Base-by-base conservation (phyloP, 352 stramenopile genomes). In the Phytophthora fragariaefolia region DNA sequence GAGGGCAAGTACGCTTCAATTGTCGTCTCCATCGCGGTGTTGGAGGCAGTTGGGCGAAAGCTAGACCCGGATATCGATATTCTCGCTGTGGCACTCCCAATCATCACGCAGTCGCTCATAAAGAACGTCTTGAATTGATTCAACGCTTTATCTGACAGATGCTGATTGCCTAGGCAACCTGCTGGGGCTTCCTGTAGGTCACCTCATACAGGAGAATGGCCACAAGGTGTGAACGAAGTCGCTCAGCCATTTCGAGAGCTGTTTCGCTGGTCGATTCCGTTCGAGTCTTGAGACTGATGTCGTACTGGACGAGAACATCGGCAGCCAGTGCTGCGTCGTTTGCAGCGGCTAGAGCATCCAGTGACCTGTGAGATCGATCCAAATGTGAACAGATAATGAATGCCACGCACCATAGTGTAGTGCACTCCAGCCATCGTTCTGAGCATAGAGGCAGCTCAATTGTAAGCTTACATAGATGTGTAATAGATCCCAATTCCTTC, bases 1-100 rank as follows among this genome's bases (percentile, higher is more conserved):
- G 94, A 98, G 68, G 85, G 91, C 43, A 94, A 96, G 26, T 98
- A 98, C 66, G 87, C 97, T 40, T 98, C 96, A 55, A 96, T 97
- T 50, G 91, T 97, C 18, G 85, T 99, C 40, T 97, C 93, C 6
- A 96, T 98, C 57, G 95, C 95, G 42, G 96, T 99, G 51, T 88
- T 98, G 46, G 96, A 99, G 68, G 94, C 91, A 15, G 83, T 98
- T 28, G 95, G 92, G 0, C 79, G 87, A 9, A 85, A 93, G 27
- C 69, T 99, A 7, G 89, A 98, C 73, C 93, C 93, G 13, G 89
- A 97, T 32, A 90, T 99, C 47, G 77, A 96, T 20, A 85, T 98
- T 38, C 68, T 98, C 28, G 70, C 79, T 10, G 81, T 98, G 1
- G 94, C 96, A 3, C 68, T 98, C 51, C 93, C 93, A 6, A 95